Base-by-base conservation (phyloP, 306 rosid genomes). In the Rosa persica region DNA sequence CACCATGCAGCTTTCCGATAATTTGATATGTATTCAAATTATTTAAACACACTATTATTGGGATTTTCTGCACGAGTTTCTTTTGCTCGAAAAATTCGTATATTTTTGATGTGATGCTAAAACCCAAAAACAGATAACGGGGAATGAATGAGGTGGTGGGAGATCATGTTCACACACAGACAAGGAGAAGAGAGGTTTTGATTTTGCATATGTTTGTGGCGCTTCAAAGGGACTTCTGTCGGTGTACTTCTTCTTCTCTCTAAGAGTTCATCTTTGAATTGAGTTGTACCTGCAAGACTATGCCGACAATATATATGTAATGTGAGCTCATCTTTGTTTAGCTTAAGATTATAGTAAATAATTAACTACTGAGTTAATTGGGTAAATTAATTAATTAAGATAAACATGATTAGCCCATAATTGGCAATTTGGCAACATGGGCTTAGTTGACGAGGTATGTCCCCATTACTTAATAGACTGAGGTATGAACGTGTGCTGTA, bases 231-330 rank as follows among this genome's bases (percentile, higher is more conserved):
- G 34, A 13, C 9, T 38, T 71, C 46, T 44, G 83, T 67, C 70
- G 79, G 79, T 52, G 12, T 43, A 5, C 48, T 38, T 27, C 73
- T 60, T 74, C 42, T 66, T 27, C 22, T 57, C 30, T 62, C 40
- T 38, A 55, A 72, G 76, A 44, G 69, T 6, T 82, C 86, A 82
- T 82, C 62, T 82, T 80, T 47, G 86, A 86, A 76, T 86, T 82
- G 79, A 67, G 52, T 69, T 82, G 73, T 42, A 12, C 36, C n/a
- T 8, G 19, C 76, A 49, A 55, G 77, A 74, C 77, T 38, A 25
- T n/a, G 71, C 80, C 81, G 81, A 85, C 85, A 46, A 23, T 60
- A 12, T 60, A 4, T 54, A 23, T 23, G 6, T 1, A 60, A 8
- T 7, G 7, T 1, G 68, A 16, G 43, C 17, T 66, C 47, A 66